These are phyloP conservation scores for Suillus placidus DNA, from an alignment of 768 basidiomycete genomes.

Conservation along the genomic window DNA sequence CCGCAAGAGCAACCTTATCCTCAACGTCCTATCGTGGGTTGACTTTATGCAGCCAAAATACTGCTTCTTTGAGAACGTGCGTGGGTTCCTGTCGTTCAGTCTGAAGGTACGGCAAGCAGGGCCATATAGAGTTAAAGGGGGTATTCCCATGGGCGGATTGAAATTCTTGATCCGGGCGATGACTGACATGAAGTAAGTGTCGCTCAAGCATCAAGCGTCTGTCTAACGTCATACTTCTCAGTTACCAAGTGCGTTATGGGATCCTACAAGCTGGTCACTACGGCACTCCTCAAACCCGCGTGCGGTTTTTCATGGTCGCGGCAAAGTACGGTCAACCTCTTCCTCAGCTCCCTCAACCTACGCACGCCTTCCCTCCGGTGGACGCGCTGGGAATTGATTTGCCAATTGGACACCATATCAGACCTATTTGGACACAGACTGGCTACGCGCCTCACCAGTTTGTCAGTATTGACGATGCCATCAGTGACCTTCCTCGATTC, in stretches of 20 bases:
- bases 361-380: constrained; percentile 42
- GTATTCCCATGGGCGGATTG: constrained; percentile 72
- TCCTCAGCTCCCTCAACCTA: constrained; percentile 45
- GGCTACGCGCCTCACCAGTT: constrained; percentile 60
- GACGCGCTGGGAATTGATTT: constrained; percentile 56
- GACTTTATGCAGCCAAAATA: constrained; percentile 45
- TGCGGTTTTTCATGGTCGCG: constrained; percentile 54
- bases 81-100: constrained; percentile 45
- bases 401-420: constrained; percentile 40
- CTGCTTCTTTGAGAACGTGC: constrained; percentile 53
- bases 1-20: constrained; percentile 65
- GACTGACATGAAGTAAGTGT: constrained; percentile 62
- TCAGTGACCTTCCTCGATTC: constrained; percentile 69
- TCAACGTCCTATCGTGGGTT: constrained; percentile 54
- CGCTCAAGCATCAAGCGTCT: not conserved
- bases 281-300: constrained; percentile 46
- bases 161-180: constrained; percentile 67
- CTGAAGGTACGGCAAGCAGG: constrained; percentile 41
- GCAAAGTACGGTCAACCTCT: constrained; percentile 39
- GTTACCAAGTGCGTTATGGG: constrained; percentile 47
- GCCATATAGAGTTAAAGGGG: constrained; percentile 56
- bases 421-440: constrained; percentile 45
- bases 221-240: constrained; percentile 17
- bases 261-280: constrained; percentile 52
- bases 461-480: constrained; percentile 72